A percentile compares a stretch with the other conserved stretches of the same genome.
Conservation (phyloP, 2,329 filamentous ascomycete species). For the Cladobotryum protrusum region DNA sequence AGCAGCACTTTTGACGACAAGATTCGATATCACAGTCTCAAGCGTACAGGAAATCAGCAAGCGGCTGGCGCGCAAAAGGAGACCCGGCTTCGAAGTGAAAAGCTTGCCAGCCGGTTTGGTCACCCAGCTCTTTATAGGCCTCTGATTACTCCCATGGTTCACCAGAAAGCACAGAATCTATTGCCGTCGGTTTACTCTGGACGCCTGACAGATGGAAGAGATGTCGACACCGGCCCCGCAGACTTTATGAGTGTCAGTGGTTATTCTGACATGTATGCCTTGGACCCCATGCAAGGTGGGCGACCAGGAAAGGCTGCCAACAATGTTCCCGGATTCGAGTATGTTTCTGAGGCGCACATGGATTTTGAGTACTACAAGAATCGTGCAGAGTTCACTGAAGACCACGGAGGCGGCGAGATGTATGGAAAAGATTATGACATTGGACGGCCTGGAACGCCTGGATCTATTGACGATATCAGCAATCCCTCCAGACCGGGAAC, state of each 20-base stretch:
- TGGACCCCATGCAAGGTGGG: conserved; percentile 67
- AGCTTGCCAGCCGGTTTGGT: conserved; percentile 71
- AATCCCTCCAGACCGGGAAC: conserved; percentile 47
- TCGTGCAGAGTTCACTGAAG: conserved; percentile 77
- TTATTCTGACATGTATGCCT: conserved; percentile 74
- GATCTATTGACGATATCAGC: conserved; percentile 41
- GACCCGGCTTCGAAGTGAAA: conserved; percentile 54
- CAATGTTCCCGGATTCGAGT: conserved; percentile 69
- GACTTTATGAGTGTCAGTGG: conserved; percentile 56
- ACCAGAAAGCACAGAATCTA: conserved; percentile 80
- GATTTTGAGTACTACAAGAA: conserved; percentile 93
- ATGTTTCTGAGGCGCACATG: conserved; percentile 78
- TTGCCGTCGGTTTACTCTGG: conserved; percentile 82
- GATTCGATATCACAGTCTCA: conserved; percentile 73
- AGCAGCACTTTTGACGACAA: conserved; percentile 66
- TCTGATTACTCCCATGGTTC: conserved; percentile 91
- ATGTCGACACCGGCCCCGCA: conserved; percentile 48
- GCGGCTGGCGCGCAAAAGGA: conserved; percentile 46
- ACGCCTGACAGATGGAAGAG: conserved; percentile 62
- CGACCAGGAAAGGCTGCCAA: conserved; percentile 41
- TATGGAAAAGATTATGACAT: conserved; percentile 56
- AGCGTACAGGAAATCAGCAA: conserved; percentile 43
- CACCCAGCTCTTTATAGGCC: conserved; percentile 87
- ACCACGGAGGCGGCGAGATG: conserved; percentile 71
- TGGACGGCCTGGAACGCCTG: conserved; percentile 55